Evolutionary conservation across 2,329 filamentous ascomycete species (phyloP), one percentile per base, ranked within the genome.

Genomic region (Ampelomyces quisqualis): DNA sequence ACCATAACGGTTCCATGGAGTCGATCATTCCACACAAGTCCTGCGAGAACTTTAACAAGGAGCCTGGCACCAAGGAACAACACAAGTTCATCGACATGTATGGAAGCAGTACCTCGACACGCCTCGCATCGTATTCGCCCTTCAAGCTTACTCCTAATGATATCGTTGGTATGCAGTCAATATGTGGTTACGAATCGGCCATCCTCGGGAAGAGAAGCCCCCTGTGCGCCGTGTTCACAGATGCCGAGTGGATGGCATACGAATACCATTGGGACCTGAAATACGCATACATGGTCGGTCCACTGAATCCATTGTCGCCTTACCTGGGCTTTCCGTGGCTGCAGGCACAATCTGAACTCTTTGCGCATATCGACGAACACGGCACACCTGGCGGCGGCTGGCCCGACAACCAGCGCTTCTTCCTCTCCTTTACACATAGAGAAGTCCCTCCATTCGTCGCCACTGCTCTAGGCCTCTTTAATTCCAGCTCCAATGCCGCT

Each of bases 401-500:
- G 64, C 37, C 59, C 2, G 50, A 57, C 7, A 58, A 66, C 14
- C 76, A 85, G 55, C 79, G 84, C 33, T 72, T 86, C 11, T 83
- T 81, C 55, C 72, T 85, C 24, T 80, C 78, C 43, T 86, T 86
- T 67, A 85, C 82, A 0, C 83, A 86, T 58, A 77, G 82, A 10
- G 82, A 86, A 60, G 70, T 86, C 3, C 82, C 82, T 0, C 82
- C 83, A 1, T 82, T 81, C 53, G 78, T 85, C 1, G 70, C 81
- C 1, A 82, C 84, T 0, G 81, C 83, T 0, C 74, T 86, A 62
- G 83, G 82, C 0, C 69, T 86, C 2, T 86, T 85, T 72, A 85
- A 85, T 69, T 83, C 83, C 57, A 81, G 78, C 1, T 71, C 81
- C 47, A 81, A 82, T 40, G 76, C 76, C 17, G 80, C 79, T 2